Evolutionary conservation across 306 rosid genomes (phyloP).

Genomic region (Rosa rugosa): DNA sequence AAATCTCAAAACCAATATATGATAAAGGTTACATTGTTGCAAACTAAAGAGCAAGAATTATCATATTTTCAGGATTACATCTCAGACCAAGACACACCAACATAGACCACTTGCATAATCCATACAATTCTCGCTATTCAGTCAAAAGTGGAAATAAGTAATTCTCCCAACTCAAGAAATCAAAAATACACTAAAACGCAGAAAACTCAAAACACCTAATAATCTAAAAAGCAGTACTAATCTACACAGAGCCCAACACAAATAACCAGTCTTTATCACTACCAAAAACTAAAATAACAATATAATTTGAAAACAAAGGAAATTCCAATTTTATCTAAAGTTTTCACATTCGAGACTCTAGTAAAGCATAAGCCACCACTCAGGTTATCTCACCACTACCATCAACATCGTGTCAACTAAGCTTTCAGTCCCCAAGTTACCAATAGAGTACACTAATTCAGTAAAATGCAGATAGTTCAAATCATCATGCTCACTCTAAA

Average conservation of each 20-base stretch:
- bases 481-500: not conserved
- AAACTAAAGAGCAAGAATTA: not conserved
- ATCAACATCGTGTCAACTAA: not conserved
- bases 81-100: slow-evolving; percentile 3
- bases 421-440: slow-evolving; percentile 9
- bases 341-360: not conserved
- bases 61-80: not conserved
- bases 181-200: not conserved
- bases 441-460: not conserved
- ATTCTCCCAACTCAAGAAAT: not conserved
- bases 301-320: slow-evolving; percentile 8
- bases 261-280: not conserved
- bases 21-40: no score
- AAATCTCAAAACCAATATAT: no score
- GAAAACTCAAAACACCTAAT: slow-evolving; percentile 21
- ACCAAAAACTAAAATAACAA: not conserved
- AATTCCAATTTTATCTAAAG: not conserved
- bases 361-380: not conserved
- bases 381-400: not conserved
- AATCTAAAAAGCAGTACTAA: slow-evolving; percentile 9
- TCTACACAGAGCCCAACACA: not conserved
- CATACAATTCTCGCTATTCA: not conserved
- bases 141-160: not conserved
- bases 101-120: not conserved
- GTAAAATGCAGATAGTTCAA: not conserved